These are phyloP conservation scores for Apiospora kogelbergensis DNA, from an alignment of 2,329 filamentous ascomycete species.

Conservation along the genomic window DNA sequence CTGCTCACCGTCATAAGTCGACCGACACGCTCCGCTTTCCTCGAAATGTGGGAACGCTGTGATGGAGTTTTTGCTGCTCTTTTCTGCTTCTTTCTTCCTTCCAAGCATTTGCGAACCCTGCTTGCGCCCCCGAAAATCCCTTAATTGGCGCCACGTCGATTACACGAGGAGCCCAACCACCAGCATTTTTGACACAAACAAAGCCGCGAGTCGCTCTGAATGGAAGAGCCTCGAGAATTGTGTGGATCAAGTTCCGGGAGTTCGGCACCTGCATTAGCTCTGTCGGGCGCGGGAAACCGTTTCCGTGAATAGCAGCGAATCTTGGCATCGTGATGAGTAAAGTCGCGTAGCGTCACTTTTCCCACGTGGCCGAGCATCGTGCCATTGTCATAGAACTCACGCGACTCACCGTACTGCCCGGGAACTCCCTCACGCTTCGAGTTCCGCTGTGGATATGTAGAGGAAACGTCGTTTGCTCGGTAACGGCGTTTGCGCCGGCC, in stretches of 20 bases:
- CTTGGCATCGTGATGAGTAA: not conserved
- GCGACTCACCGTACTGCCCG: not conserved
- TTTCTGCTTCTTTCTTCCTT: slow-evolving; percentile 5
- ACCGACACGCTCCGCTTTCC: not conserved
- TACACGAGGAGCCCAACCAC: not conserved
- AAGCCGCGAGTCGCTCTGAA: not conserved
- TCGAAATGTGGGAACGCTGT: not conserved
- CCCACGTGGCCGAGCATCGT: not conserved
- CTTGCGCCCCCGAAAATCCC: not conserved
- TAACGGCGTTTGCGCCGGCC: not conserved
- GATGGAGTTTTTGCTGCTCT: not conserved
- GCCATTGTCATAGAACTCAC: not conserved
- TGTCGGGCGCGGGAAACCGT: not conserved
- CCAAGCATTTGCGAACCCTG: too few species aligned
- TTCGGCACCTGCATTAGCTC: not conserved
- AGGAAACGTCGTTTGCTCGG: not conserved
- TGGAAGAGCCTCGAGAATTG: not conserved
- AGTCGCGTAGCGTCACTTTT: not conserved
- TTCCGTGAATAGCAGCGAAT: not conserved
- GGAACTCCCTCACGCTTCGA: not conserved
- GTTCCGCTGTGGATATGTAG: not conserved
- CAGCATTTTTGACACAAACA: not conserved
- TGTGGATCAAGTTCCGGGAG: not conserved
- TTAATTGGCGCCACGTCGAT: not conserved
- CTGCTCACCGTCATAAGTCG: not conserved